Evolutionary conservation across 345 rosid species (phyloP).

Genomic region (Citrus hindsii): DNA sequence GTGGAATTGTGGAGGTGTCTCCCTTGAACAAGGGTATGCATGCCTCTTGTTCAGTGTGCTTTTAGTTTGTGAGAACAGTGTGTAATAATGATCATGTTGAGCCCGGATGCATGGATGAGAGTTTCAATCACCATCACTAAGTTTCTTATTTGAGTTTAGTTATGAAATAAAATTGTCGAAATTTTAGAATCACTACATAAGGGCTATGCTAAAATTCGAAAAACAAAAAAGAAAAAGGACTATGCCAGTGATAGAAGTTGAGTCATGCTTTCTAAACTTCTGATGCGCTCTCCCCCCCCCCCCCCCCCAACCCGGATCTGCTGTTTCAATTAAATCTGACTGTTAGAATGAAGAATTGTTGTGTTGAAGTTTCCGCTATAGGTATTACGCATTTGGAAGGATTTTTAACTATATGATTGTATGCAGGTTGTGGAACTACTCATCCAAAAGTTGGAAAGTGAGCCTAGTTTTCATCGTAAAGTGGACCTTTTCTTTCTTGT

Average conservation of each 20-base stretch:
- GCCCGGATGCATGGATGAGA: background rate
- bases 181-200: background rate
- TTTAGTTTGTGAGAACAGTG: background rate
- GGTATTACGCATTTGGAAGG: background rate
- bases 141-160: background rate
- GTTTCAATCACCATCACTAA: background rate
- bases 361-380: background rate
- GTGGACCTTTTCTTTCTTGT: conserved; percentile 93
- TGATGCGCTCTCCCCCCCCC: background rate
- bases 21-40: background rate
- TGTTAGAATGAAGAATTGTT: background rate
- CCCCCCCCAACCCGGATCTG: too few relatives aligned
- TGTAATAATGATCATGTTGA: background rate
- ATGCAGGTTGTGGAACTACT: conserved; percentile 91
- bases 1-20: too few relatives aligned
- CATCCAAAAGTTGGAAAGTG: conserved; percentile 80
- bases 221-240: background rate
- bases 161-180: background rate
- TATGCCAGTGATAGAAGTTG: background rate
- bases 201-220: background rate
- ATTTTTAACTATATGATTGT: background rate
- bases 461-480: conserved; percentile 76
- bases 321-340: background rate
- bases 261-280: background rate
- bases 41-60: background rate